Evolutionary conservation across 176 grass and related monocot species (phyloP).

Genomic region (Thinopyrum elongatum): DNA sequence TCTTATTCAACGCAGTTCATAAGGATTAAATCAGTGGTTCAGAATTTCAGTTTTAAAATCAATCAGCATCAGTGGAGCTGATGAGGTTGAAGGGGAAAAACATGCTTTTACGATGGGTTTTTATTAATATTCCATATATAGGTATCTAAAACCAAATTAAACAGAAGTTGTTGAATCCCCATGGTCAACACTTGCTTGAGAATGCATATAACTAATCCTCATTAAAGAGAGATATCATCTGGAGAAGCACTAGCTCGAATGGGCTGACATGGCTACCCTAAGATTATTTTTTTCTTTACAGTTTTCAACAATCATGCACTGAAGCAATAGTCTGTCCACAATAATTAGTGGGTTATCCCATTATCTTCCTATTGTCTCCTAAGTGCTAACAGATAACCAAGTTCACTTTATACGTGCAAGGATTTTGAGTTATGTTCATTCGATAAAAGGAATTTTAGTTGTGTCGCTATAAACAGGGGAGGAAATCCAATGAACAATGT

Average conservation of each 20-base stretch:
- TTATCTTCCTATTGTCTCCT: not conserved
- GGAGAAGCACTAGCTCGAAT: not conserved
- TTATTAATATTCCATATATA: not conserved
- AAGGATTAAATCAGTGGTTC: not conserved
- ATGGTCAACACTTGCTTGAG: constrained; percentile 4
- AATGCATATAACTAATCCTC: constrained; percentile 8
- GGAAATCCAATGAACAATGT: not conserved
- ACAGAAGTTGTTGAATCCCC: not conserved
- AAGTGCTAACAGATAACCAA: not conserved
- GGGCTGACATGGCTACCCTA: not conserved
- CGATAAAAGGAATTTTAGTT: not conserved
- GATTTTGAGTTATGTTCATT: not conserved
- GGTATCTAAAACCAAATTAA: not conserved
- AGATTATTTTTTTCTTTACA: not conserved
- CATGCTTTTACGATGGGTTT: not conserved
- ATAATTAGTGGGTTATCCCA: not conserved
- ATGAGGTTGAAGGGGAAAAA: constrained; percentile 1
- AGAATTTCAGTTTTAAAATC: constrained; percentile 3
- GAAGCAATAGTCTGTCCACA: not conserved
- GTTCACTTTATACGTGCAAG: not conserved
- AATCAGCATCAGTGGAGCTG: not conserved
- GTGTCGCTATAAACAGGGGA: not conserved
- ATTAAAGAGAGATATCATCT: not conserved
- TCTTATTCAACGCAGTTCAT: not conserved
- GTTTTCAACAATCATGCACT: constrained; percentile 6